phyloP scores from a whole-genome alignment of 768 basidiomycete species.

The Sporobolomyces roseus region DNA sequence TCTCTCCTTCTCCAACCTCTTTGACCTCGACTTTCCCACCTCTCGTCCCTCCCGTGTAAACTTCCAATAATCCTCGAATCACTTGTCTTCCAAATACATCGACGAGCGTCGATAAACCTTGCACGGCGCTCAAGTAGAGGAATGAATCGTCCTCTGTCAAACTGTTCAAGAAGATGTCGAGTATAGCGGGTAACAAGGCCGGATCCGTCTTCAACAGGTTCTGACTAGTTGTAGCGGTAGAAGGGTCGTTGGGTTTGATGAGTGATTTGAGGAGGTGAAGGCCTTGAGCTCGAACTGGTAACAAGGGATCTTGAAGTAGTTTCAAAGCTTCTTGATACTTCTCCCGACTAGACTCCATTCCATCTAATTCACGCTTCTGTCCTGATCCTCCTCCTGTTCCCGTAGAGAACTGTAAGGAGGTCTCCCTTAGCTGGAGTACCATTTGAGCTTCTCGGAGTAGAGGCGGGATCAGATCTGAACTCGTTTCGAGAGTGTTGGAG shows the following conservation, averaged over 20 bases:
- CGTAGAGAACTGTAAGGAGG: conserved; percentile 53
- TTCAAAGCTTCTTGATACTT: conserved; percentile 82
- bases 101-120: conserved; percentile 81
- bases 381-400: conserved; percentile 39
- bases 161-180: conserved; percentile 78
- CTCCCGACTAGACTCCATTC: conserved; percentile 54
- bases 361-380: conserved; percentile 46
- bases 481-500: conserved; percentile 43
- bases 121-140: conserved; percentile 85
- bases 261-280: conserved; percentile 75
- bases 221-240: conserved; percentile 27
- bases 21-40: conserved; percentile 32
- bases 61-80: conserved; percentile 61
- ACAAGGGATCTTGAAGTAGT: conserved; percentile 80
- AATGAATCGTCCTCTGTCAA: conserved; percentile 93
- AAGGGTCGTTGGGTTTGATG: conserved; percentile 49
- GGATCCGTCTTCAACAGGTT: conserved; percentile 51
- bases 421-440: conserved; percentile 75
- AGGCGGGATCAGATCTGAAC: conserved; percentile 55
- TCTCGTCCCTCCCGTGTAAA: conserved; percentile 58
- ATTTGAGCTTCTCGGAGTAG: conserved; percentile 74
- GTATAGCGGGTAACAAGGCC: conserved; percentile 72
- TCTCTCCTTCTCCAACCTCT: conserved; percentile 51
- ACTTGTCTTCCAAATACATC: conserved; percentile 72
- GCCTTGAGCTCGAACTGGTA: conserved; percentile 92